Evolutionary conservation across 2,329 filamentous ascomycete genomes (phyloP).

Genomic region (Epicoccum sorghinum): DNA sequence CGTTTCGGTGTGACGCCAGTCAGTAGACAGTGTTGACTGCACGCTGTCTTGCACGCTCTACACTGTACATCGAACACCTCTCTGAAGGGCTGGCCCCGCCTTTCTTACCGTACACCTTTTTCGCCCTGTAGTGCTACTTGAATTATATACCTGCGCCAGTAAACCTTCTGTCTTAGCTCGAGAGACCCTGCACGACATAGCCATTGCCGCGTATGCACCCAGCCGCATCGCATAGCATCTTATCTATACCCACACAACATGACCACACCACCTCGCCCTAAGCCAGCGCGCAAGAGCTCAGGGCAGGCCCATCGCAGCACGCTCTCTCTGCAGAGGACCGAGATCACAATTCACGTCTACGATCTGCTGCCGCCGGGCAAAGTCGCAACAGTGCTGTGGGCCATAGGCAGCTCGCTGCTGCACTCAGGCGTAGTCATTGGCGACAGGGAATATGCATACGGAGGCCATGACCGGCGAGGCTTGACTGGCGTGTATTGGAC

Average conservation of each 20-base stretch:
- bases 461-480: conserved; percentile 74
- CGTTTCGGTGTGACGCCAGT: conserved; percentile 12
- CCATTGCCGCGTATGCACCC: conserved; percentile 11
- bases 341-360: conserved; percentile 78
- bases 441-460: conserved; percentile 82
- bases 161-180: conserved; percentile 3
- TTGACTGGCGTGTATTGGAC: conserved; percentile 86
- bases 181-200: conserved; percentile 24
- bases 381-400: conserved; percentile 78
- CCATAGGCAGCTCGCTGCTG: conserved; percentile 75
- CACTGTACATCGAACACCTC: conserved; percentile 17
- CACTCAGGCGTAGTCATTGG: conserved; percentile 85
- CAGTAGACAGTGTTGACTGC: conserved; percentile 8
- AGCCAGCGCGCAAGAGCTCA: conserved; percentile 51
- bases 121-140: conserved; percentile 8
- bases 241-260: conserved; percentile 22
- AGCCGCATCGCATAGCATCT: conserved; percentile 1
- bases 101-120: conserved; percentile 11
- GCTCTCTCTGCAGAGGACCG: conserved; percentile 72
- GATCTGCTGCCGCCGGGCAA: conserved; percentile 78
- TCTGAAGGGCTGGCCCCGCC: conserved; percentile 27
- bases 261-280: conserved; percentile 41
- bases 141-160: conserved; percentile 8
- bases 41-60: conserved; percentile 3
- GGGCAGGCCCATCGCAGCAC: conserved; percentile 65